phyloP scores from a whole-genome alignment of 208 protist species.

The Wallacemonas rigidus region DNA sequence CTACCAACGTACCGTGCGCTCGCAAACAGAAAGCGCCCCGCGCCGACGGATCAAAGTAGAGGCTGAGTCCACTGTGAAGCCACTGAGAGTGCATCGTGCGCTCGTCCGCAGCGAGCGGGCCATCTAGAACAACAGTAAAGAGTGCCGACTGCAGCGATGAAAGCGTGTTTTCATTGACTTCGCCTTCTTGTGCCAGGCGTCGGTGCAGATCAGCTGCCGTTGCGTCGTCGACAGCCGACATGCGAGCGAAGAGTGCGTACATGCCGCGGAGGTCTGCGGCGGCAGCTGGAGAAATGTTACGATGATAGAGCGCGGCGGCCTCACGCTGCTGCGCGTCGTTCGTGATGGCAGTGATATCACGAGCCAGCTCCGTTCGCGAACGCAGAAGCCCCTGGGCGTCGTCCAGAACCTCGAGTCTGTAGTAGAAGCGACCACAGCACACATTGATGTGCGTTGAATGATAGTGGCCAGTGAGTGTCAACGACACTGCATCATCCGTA shows the following conservation, averaged over 20 bases:
- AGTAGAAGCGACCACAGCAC: conserved; percentile 72
- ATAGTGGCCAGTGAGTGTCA: conserved; percentile 22
- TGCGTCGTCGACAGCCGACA: conserved; percentile 43
- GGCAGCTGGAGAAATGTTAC: conserved; percentile 37
- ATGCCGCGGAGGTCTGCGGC: conserved; percentile 45
- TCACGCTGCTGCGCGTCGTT: conserved; percentile 13
- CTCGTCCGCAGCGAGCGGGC: conserved; percentile 4
- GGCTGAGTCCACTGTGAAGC: conserved; percentile 56
- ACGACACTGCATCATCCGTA: conserved; percentile 21
- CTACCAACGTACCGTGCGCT: conserved; percentile 6
- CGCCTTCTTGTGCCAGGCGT: conserved; percentile 57
- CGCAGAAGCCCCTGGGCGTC: conserved; percentile 8
- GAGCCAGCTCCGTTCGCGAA: not conserved
- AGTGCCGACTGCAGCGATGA: conserved; percentile 51
- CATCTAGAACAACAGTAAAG: conserved; percentile 65
- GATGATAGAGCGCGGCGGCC: conserved; percentile 14
- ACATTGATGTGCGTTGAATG: conserved; percentile 64
- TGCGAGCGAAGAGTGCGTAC: conserved; percentile 42
- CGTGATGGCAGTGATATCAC: conserved; percentile 19
- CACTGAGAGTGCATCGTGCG: conserved; percentile 40
- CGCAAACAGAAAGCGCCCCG: conserved; percentile 21
- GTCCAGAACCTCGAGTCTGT: conserved; percentile 68
- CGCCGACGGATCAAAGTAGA: conserved; percentile 33
- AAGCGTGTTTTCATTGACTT: conserved; percentile 64
- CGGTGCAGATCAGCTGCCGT: conserved; percentile 58